These are phyloP conservation scores for Didymella glomerata DNA, from an alignment of 2,329 filamentous ascomycete species.

Conservation along the genomic window DNA sequence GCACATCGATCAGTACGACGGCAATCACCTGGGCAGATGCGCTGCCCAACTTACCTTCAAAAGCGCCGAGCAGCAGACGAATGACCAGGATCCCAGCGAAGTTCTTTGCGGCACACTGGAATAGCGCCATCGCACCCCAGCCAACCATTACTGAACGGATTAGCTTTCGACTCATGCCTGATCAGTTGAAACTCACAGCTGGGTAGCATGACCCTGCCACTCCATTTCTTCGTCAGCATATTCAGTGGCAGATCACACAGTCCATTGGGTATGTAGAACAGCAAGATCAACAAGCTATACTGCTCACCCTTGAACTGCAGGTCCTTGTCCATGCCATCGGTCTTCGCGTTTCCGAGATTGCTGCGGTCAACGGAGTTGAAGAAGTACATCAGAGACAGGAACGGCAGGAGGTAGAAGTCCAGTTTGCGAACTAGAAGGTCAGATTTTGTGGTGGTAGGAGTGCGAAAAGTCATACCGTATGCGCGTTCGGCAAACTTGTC, in stretches of 20 bases:
- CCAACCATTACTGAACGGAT: conserved; percentile 51
- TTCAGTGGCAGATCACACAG: conserved; percentile 61
- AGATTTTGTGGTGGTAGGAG: neutral
- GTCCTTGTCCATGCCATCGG: conserved; percentile 58
- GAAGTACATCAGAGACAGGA: conserved; percentile 56
- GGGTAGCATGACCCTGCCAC: conserved; percentile 54
- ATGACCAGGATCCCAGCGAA: conserved; percentile 61
- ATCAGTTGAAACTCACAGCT: conserved; percentile 26
- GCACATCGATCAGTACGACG: neutral
- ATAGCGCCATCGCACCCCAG: conserved; percentile 60
- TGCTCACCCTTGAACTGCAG: conserved; percentile 53
- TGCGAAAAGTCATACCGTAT: conserved; percentile 41
- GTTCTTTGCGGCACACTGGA: conserved; percentile 59
- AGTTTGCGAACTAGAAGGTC: conserved; percentile 47
- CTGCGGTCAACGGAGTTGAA: conserved; percentile 50
- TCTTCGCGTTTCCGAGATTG: conserved; percentile 62
- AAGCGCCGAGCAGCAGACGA: conserved; percentile 58
- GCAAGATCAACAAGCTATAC: conserved; percentile 57
- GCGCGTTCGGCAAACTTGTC: conserved; percentile 46
- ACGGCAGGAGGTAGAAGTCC: conserved; percentile 55
- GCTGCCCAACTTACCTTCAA: conserved; percentile 44
- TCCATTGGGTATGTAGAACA: conserved; percentile 63
- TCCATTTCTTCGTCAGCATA: conserved; percentile 59
- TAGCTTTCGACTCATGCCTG: neutral
- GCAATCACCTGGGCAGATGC: neutral